Evolutionary conservation across 768 basidiomycete genomes (phyloP), one percentile per base, ranked within the genome.

Genomic region (Auriscalpium orientale): DNA sequence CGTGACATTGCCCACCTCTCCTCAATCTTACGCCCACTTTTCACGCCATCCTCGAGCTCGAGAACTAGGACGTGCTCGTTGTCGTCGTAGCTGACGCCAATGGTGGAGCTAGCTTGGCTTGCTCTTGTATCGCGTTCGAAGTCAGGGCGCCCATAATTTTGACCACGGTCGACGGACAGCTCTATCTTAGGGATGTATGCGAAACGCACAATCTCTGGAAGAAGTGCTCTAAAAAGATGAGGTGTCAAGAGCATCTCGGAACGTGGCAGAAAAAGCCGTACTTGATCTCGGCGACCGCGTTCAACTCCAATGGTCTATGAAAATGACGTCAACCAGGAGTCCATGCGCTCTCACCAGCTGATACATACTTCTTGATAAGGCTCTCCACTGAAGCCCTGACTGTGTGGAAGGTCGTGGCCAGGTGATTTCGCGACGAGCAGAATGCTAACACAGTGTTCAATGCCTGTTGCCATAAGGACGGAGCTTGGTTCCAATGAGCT

Each of bases 391-490:
- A 90, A 13, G 79, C 76, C 45, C 86, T 79, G 22, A 94, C 76
- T 3, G 82, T 79, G 7, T 83, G 75, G 64, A 93, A 95, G 0
- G 89, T 93, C 8, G 82, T 84, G 8, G 90, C 87, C 36, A 95
- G 68, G 59, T 89, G 82, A 60, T 89, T 88, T 58, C 89, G 78
- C 0, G 89, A 84, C 2, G 89, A 88, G 40, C 91, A 79, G 64
- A 95, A 95, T 0, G 88, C 91, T 43, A 94, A 78, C 4, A 95
- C 89, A 13, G 91, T 91, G 62, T 94, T 95, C 48, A 95, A 72
- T 10, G 91, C 89, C 89, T 95, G 51, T 18, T 8, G 18, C 34
- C 16, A 33, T 28, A 28, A 28, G 28, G 28, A 28, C 1, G 28
- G 4, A 28, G 28, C 2, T 28, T 7, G 4, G 28, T 28, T 4